These are phyloP conservation scores for Calonectria honghensis DNA, from an alignment of 2,329 filamentous ascomycete genomes.

Conservation along the genomic window DNA sequence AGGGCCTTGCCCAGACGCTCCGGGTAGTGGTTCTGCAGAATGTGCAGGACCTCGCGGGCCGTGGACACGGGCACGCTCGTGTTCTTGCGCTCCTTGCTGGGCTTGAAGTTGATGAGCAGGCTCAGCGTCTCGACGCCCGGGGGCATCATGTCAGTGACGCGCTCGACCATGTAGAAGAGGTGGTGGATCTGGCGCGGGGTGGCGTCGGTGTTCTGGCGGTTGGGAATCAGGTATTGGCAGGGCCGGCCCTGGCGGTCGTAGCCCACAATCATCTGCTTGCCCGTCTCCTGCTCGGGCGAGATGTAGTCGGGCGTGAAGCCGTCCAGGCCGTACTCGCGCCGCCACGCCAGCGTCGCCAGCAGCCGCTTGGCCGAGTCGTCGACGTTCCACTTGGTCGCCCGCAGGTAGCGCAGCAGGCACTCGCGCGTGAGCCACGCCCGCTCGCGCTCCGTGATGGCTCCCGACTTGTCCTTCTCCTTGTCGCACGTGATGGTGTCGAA, in stretches of 20 bases:
- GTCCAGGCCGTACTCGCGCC: slow-evolving; percentile 90
- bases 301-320: slow-evolving; percentile 90
- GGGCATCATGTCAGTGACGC: slow-evolving; percentile 90
- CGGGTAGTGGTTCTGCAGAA: slow-evolving; percentile 96
- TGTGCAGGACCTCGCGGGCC: slow-evolving; percentile 89
- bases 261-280: slow-evolving; percentile 93
- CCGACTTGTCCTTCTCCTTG: slow-evolving; percentile 74
- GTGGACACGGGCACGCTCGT: slow-evolving; percentile 83
- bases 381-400: slow-evolving; percentile 93
- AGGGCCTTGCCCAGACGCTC: slow-evolving; percentile 92
- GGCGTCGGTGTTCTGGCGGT: slow-evolving; percentile 92
- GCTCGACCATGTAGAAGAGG: slow-evolving; percentile 96
- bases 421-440: slow-evolving; percentile 94
- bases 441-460: slow-evolving; percentile 85
- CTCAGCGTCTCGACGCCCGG: slow-evolving; percentile 90
- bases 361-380: slow-evolving; percentile 86
- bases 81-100: slow-evolving; percentile 83
- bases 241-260: slow-evolving; percentile 91
- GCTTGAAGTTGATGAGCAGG: slow-evolving; percentile 93
- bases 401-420: slow-evolving; percentile 93
- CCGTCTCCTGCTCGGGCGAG: slow-evolving; percentile 94
- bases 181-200: slow-evolving; percentile 93
- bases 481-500: slow-evolving; percentile 80
- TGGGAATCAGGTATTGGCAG: slow-evolving; percentile 92
- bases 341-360: slow-evolving; percentile 88